Evolutionary conservation across 768 basidiomycete species (phyloP).

Genomic region (Boletus tylopilopsis): DNA sequence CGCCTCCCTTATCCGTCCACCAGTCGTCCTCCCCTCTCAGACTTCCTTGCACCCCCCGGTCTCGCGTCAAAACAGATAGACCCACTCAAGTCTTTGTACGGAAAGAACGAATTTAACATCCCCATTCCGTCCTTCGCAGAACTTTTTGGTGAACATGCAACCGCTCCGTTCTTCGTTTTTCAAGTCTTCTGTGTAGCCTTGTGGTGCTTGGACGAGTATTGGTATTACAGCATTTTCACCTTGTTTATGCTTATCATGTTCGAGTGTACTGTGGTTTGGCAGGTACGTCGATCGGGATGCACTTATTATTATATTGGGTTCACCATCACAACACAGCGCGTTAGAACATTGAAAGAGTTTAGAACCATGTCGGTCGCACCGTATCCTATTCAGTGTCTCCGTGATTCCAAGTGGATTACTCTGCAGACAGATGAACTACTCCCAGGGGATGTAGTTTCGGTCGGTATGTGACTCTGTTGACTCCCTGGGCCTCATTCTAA

Average conservation of each 20-base stretch:
- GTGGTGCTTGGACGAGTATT: constrained; percentile 98
- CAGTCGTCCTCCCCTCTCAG: constrained; percentile 57
- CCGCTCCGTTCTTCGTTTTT: constrained; percentile 99
- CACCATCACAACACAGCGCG: constrained; percentile 51
- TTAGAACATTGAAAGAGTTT: constrained; percentile 91
- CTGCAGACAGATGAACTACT: constrained; percentile 84
- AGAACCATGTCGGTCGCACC: constrained; percentile 94
- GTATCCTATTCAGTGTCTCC: constrained; percentile 78
- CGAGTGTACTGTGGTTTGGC: constrained; percentile 98
- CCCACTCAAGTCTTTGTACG: constrained; percentile 64
- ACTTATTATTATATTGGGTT: background rate
- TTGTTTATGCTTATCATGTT: constrained; percentile 98
- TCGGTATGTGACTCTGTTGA: constrained; percentile 50
- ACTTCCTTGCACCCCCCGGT: constrained; percentile 59
- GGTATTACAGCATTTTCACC: constrained; percentile 98
- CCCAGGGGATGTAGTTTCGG: constrained; percentile 85
- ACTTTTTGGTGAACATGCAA: constrained; percentile 92
- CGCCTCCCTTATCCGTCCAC: constrained; percentile 89
- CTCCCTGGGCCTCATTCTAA: constrained; percentile 1
- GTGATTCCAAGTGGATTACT: constrained; percentile 75
- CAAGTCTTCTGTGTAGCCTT: constrained; percentile 97
- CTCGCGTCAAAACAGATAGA: constrained; percentile 48
- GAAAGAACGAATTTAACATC: constrained; percentile 94
- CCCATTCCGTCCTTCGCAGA: constrained; percentile 93
- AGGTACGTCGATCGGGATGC: constrained; percentile 49